phyloP scores from a whole-genome alignment of 345 rosid species.

The Citrus glauca region DNA sequence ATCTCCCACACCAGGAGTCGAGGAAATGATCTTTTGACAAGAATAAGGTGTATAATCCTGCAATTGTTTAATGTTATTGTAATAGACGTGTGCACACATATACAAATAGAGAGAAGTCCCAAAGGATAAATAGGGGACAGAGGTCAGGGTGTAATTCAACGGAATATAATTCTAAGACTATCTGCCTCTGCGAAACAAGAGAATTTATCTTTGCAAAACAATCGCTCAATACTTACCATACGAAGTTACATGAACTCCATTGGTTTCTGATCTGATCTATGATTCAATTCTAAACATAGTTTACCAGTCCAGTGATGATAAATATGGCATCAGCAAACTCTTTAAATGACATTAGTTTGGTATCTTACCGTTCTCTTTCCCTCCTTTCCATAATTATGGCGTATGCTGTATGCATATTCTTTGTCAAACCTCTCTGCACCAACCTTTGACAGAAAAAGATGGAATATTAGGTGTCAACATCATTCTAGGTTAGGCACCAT shows the following conservation, averaged over 20 bases:
- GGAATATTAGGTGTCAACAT: not conserved
- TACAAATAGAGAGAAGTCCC: not conserved
- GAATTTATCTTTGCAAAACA: not conserved
- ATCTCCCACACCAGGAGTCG: conserved; percentile 81
- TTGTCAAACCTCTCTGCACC: conserved; percentile 89
- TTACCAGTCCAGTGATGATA: not conserved
- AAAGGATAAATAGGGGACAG: not conserved
- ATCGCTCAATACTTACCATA: not conserved
- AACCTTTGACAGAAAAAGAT: conserved; percentile 41
- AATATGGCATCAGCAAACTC: not conserved
- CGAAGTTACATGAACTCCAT: not conserved
- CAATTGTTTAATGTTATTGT: conserved; percentile 6
- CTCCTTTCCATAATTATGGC: conserved; percentile 91
- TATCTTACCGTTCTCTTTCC: conserved; percentile 85
- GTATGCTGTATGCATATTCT: conserved; percentile 83
- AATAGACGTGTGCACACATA: not conserved
- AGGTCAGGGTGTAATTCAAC: not conserved
- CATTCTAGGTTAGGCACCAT: not conserved
- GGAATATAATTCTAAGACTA: not conserved
- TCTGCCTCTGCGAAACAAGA: not conserved
- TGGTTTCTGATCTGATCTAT: not conserved
- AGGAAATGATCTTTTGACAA: conserved; percentile 77
- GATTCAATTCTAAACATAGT: not conserved
- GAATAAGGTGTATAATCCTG: conserved; percentile 98
- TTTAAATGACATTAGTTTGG: conserved; percentile 2